Evolutionary conservation across 306 rosid species (phyloP).

Genomic region (Malus sylvestris): DNA sequence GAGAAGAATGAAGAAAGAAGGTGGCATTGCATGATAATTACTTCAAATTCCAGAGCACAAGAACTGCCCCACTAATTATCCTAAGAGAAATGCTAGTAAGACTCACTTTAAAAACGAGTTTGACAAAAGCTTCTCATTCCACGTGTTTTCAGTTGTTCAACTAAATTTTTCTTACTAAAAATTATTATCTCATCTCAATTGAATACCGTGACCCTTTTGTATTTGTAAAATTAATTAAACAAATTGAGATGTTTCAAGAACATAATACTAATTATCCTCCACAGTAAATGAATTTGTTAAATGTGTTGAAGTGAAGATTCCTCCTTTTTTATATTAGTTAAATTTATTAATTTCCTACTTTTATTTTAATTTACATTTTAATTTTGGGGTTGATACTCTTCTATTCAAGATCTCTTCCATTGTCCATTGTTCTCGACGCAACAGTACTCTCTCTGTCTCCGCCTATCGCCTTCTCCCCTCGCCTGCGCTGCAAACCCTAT

Average conservation of each 20-base stretch:
- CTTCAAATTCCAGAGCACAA: too few relatives aligned
- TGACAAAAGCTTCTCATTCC: too few relatives aligned
- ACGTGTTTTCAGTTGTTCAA: too few relatives aligned
- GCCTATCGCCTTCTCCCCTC: not conserved
- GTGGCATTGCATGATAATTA: too few relatives aligned
- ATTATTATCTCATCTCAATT: too few relatives aligned
- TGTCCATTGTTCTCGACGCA: slow-evolving; percentile 10
- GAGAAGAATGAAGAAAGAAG: too few relatives aligned
- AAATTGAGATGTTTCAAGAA: not conserved
- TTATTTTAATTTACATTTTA: not conserved
- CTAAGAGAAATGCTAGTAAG: too few relatives aligned
- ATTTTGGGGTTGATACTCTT: not conserved
- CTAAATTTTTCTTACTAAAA: too few relatives aligned
- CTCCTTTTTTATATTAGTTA: not conserved
- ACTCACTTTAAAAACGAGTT: too few relatives aligned
- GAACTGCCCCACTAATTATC: not conserved
- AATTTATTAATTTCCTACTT: not conserved
- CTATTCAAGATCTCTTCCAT: not conserved
- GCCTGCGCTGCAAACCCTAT: slow-evolving; percentile 7
- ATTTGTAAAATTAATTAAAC: not conserved
- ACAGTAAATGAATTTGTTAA: not conserved
- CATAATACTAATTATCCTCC: not conserved
- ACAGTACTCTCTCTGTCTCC: slow-evolving; percentile 2
- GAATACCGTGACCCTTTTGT: not conserved
- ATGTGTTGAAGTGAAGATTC: not conserved